Evolutionary conservation across 2,329 filamentous ascomycete species (phyloP).

Genomic region (Ceratocystis cubensis): DNA sequence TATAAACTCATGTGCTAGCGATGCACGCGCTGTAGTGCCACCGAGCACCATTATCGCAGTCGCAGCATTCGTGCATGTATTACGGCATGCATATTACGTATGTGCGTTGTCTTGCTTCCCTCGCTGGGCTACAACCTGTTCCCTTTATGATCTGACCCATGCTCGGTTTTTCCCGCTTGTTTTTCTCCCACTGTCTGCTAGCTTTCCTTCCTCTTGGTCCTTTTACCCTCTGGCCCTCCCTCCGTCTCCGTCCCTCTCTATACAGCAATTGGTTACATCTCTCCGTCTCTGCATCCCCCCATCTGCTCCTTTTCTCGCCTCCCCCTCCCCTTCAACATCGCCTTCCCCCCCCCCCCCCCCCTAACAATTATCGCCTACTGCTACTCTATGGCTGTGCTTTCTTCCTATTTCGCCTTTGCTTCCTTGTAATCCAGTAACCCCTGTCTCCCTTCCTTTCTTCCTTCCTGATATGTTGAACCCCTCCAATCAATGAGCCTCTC

Average conservation of each 20-base stretch:
- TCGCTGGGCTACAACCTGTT: neutral
- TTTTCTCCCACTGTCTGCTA: neutral
- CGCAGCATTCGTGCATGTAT: neutral
- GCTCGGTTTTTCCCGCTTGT: slow-evolving; percentile 6
- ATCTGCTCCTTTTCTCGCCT: neutral
- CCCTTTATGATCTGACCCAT: neutral
- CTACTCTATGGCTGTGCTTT: neutral
- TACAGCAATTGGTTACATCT: too few species aligned
- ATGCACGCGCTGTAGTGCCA: neutral
- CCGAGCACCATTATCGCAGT: neutral
- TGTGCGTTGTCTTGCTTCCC: neutral
- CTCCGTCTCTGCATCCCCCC: neutral
- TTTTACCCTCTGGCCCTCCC: neutral
- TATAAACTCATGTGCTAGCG: neutral
- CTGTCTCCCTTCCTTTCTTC: neutral
- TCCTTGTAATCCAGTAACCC: neutral
- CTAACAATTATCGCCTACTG: too few species aligned
- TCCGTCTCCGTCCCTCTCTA: neutral
- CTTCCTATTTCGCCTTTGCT: neutral
- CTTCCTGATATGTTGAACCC: neutral
- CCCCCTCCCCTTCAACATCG: neutral
- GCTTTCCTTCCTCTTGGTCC: neutral
- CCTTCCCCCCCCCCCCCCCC: neutral
- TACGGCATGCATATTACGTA: slow-evolving; percentile 4
- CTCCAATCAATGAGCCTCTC: neutral